Percentiles rank a stretch among this genome's conserved stretches.
Conservation (phyloP, 2,329 filamentous ascomycete species). For the Exophiala sp. region DNA sequence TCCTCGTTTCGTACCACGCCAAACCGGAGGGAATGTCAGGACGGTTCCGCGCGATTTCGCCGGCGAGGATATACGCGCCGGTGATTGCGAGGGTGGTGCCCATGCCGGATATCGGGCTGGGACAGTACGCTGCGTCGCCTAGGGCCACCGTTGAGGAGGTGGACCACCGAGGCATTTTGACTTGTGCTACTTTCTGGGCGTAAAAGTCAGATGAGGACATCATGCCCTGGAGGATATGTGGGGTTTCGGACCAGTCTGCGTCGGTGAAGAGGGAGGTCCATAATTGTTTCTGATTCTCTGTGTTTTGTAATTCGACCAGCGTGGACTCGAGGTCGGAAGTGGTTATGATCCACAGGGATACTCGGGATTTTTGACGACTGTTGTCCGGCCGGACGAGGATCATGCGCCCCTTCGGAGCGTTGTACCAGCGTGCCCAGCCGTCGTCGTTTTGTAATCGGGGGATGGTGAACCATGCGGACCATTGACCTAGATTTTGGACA, state of each 20-base stretch:
- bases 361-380: too few relatives aligned
- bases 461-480: neutral
- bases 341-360: too few relatives aligned
- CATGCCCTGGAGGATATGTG: constrained; percentile 40
- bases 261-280: constrained; percentile 32
- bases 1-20: constrained; percentile 35
- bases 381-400: too few relatives aligned
- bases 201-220: constrained; percentile 32
- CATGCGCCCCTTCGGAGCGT: too few relatives aligned
- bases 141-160: constrained; percentile 43
- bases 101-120: constrained; percentile 33
- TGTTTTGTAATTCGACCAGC: neutral
- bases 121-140: constrained; percentile 46
- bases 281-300: constrained; percentile 32
- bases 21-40: constrained; percentile 34
- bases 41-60: constrained; percentile 37
- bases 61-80: constrained; percentile 55
- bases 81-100: constrained; percentile 37
- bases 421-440: too few relatives aligned
- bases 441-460: neutral
- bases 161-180: constrained; percentile 28
- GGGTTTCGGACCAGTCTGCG: constrained; percentile 36
- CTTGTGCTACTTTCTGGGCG: constrained; percentile 36
- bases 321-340: too few relatives aligned
- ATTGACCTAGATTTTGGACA: neutral